Base-by-base conservation (phyloP, 2,329 filamentous ascomycete genomes). In the Neopestalotiopsis sp. region DNA sequence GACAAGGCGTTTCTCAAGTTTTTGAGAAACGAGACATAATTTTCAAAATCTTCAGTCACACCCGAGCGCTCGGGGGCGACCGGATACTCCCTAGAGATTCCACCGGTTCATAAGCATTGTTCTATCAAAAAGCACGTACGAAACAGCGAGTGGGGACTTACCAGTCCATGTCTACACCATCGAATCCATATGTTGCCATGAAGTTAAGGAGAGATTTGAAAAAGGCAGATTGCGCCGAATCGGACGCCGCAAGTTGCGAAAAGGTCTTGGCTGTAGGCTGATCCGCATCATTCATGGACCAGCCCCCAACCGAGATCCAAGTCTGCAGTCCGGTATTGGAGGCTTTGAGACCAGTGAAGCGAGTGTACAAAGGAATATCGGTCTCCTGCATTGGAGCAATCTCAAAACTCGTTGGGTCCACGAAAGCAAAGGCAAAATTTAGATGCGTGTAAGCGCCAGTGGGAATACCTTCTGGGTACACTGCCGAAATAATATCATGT, bases 101-200 rank as follows among this genome's bases (percentile, higher is more conserved):
- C 24, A 24, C 24, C 24, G 24, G 24, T 24, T 24, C 24, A 24
- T 24, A 24, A 24, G 24, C 24, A 24, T 24, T 24, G 24, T 24
- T 24, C 24, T 24, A 2, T 24, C 24, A 24, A 24, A 24, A 24
- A 24, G 24, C 24, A 24, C 24, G 24, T 24, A 24, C 24, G 24
- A 24, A 24, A 24, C 24, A 24, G 24, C 24, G 24, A 24, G 24
- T 24, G 24, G 24, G 24, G 2, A 24, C 24, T 24, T 24, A 24
- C 69, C 65, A 71, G 38, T 74, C 72, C 5, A 72, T 69, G 63
- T 73, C 71, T 1, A 73, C 49, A n/a, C 72, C 72, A 30, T 73
- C 72, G 40, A 73, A 72, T 6, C 56, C 71, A 40, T 73, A 73
- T 6, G 71, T 42, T 0, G n/a, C 14, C 67, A 78, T 72, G 67